These are phyloP conservation scores for Ceratopteris richardii DNA, from an alignment of 75 land plant species.

Conservation along the genomic window DNA sequence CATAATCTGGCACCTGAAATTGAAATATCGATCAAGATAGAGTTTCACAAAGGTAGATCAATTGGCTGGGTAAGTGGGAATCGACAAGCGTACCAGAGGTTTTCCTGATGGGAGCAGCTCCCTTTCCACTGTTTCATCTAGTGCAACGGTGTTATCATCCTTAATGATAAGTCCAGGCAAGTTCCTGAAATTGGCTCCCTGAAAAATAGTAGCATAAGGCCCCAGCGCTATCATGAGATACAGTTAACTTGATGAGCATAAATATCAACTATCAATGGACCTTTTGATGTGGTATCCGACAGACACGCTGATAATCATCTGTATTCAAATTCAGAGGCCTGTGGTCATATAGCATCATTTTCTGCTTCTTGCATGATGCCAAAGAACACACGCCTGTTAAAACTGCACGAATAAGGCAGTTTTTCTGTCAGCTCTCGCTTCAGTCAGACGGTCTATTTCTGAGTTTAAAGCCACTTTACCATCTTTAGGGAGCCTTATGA, in stretches of 20 bases:
- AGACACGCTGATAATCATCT: slow-evolving; percentile 66
- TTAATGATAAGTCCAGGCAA: slow-evolving; percentile 58
- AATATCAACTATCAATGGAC: no score
- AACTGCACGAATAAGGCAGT: no score
- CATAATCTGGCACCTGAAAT: slow-evolving; percentile 73
- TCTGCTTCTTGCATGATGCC: slow-evolving; percentile 13
- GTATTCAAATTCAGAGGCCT: slow-evolving; percentile 46
- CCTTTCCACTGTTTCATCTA: slow-evolving; percentile 49
- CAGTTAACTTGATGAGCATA: no score
- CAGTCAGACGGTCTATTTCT: no score
- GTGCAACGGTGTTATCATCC: slow-evolving; percentile 35
- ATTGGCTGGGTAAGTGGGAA: no score
- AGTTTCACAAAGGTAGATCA: no score
- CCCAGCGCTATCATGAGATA: no score
- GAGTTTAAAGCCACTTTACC: no score
- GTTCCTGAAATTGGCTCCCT: slow-evolving; percentile 88
- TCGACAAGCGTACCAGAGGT: slow-evolving; percentile 53
- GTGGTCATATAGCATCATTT: slow-evolving; percentile 53
- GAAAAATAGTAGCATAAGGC: no score
- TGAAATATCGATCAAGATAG: no score
- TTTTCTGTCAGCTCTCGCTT: no score
- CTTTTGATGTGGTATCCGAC: slow-evolving; percentile 67
- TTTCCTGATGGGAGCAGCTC: slow-evolving; percentile 55
- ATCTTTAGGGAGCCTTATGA: slow-evolving; percentile 45
- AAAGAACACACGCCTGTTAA: slow-evolving; percentile 7